phyloP scores from a whole-genome alignment of 768 basidiomycete genomes.

The Podaxis sp. region DNA sequence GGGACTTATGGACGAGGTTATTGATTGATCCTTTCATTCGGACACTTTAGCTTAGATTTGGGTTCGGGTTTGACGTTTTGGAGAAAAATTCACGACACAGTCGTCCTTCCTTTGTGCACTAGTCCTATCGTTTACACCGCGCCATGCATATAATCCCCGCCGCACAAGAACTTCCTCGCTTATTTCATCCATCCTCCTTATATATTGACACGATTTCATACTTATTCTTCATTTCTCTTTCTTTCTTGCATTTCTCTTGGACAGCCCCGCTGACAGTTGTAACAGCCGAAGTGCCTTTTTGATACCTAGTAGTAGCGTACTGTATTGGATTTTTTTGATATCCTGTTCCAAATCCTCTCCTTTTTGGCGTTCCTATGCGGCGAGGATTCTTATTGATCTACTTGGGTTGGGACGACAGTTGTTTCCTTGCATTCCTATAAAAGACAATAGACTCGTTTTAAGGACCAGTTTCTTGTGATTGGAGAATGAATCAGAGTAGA shows the following conservation, averaged over 20 bases:
- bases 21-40: background rate
- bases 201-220: background rate
- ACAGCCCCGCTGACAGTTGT: background rate
- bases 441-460: background rate
- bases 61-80: background rate
- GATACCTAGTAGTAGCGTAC: constrained; percentile 1
- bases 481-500: no score
- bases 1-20: constrained; percentile 13
- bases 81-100: background rate
- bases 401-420: background rate
- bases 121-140: background rate
- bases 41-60: background rate
- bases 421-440: background rate
- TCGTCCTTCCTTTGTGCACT: constrained; percentile 7
- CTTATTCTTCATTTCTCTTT: background rate
- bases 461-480: background rate
- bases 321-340: background rate
- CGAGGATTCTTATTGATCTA: background rate
- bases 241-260: background rate
- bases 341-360: background rate
- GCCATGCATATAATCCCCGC: background rate
- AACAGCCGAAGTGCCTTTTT: background rate
- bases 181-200: background rate
- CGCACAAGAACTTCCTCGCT: background rate
- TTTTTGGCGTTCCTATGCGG: background rate